Evolutionary conservation across 2,329 filamentous ascomycete species (phyloP).

Genomic region (Parastagonospora avenae): DNA sequence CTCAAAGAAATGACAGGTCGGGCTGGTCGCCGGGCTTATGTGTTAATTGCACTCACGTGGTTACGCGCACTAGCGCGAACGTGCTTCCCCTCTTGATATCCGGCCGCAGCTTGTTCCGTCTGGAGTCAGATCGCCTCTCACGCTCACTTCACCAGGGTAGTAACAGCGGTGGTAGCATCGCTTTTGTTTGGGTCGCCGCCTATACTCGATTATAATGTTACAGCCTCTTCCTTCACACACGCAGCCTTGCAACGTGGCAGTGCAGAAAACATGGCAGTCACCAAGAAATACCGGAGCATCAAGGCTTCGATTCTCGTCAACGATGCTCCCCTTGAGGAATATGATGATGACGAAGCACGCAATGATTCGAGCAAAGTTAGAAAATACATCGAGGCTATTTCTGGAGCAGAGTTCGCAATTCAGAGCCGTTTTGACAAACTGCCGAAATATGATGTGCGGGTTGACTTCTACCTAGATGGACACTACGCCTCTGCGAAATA

Average conservation of each 20-base stretch:
- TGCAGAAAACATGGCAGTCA: neutral
- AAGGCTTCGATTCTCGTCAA: conserved; percentile 25
- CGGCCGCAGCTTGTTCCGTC: too few species aligned
- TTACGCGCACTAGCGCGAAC: neutral
- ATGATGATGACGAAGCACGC: conserved; percentile 29
- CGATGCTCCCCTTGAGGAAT: conserved; percentile 26
- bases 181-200: too few species aligned
- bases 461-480: conserved; percentile 24
- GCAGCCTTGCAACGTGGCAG: neutral
- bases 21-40: too few species aligned
- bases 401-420: conserved; percentile 28
- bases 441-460: conserved; percentile 6
- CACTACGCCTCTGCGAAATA: neutral
- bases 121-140: too few species aligned
- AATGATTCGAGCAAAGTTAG: conserved; percentile 7
- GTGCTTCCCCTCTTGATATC: too few species aligned
- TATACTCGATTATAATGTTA: too few species aligned
- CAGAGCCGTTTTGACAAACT: conserved; percentile 5
- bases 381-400: conserved; percentile 40
- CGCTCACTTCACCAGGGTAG: too few species aligned
- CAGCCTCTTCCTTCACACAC: neutral
- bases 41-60: neutral
- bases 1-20: too few species aligned
- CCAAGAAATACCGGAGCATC: neutral
- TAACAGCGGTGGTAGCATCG: too few species aligned